phyloP scores from a whole-genome alignment of 768 basidiomycete species.

The Russula abietina region DNA sequence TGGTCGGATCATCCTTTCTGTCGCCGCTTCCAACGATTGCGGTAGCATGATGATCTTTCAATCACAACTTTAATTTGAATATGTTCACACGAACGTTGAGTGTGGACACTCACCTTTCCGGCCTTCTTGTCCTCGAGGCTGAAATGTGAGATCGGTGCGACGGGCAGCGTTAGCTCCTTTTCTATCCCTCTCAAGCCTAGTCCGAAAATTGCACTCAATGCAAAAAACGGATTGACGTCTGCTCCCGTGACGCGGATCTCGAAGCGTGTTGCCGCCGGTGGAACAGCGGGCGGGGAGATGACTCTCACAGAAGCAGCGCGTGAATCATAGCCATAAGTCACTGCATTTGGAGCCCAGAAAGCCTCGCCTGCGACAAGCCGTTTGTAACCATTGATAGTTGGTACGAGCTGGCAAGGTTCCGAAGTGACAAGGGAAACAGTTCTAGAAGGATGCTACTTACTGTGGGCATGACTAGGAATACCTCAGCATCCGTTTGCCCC shows the following conservation, averaged over 20 bases:
- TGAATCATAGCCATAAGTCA: constrained; percentile 95
- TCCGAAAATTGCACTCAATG: constrained; percentile 80
- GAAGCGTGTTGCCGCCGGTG: constrained; percentile 75
- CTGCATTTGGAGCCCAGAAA: constrained; percentile 90
- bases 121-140: constrained; percentile 50
- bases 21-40: constrained; percentile 71
- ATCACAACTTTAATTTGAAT: not conserved
- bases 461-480: constrained; percentile 22
- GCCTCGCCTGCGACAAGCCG: constrained; percentile 89
- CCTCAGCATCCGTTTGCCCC: not conserved
- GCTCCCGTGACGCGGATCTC: constrained; percentile 95
- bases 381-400: constrained; percentile 96
- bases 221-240: constrained; percentile 92
- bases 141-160: constrained; percentile 61
- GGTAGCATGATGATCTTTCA: constrained; percentile 68
- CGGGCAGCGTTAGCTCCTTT: constrained; percentile 60
- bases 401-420: constrained; percentile 51
- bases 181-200: constrained; percentile 85
- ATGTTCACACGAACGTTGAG: not conserved
- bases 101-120: constrained; percentile 41
- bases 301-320: constrained; percentile 89
- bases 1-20: constrained; percentile 68
- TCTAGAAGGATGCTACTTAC: constrained; percentile 3
- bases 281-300: constrained; percentile 85
- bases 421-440: not conserved